Evolutionary conservation across 768 basidiomycete genomes (phyloP).

Genomic region (Panaeolus papilionaceus): DNA sequence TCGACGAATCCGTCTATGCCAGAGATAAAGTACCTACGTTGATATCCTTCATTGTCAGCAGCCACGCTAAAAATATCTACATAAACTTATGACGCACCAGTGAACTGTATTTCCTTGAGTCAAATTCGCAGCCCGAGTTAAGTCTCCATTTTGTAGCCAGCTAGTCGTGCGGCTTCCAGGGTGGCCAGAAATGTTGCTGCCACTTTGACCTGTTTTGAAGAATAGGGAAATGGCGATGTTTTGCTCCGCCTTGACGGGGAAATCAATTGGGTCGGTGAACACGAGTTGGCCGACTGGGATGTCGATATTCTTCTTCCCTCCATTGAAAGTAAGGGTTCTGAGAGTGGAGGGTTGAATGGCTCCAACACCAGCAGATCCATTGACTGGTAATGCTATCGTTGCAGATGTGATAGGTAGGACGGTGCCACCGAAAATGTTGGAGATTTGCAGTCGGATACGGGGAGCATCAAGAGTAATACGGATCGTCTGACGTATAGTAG

Average conservation of each 20-base stretch:
- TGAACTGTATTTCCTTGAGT: slow-evolving; percentile 40
- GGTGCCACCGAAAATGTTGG: slow-evolving; percentile 53
- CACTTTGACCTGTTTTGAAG: slow-evolving; percentile 45
- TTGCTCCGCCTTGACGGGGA: slow-evolving; percentile 42
- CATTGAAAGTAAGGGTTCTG: slow-evolving; percentile 45
- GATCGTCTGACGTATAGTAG: slow-evolving; percentile 56
- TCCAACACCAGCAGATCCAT: slow-evolving; percentile 42
- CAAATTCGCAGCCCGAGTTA: slow-evolving; percentile 40
- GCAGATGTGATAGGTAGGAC: slow-evolving; percentile 51
- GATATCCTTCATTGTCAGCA: not conserved
- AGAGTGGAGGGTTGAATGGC: slow-evolving; percentile 42
- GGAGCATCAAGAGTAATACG: slow-evolving; percentile 46
- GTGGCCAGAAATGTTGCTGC: slow-evolving; percentile 50
- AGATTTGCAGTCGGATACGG: slow-evolving; percentile 50
- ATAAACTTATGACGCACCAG: slow-evolving; percentile 33
- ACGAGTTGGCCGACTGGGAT: slow-evolving; percentile 52
- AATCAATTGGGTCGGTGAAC: slow-evolving; percentile 52
- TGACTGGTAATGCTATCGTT: slow-evolving; percentile 46
- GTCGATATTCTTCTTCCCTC: slow-evolving; percentile 43
- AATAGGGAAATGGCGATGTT: slow-evolving; percentile 50
- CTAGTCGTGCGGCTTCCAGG: slow-evolving; percentile 56
- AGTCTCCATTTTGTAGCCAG: slow-evolving; percentile 47
- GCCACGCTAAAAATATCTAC: not conserved
- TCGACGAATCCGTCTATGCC: slow-evolving; percentile 48
- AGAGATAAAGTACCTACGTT: slow-evolving; percentile 48